Evolutionary conservation across 1,284 basidiomycete species (phyloP).

Genomic region (Thecaphora frezii): DNA sequence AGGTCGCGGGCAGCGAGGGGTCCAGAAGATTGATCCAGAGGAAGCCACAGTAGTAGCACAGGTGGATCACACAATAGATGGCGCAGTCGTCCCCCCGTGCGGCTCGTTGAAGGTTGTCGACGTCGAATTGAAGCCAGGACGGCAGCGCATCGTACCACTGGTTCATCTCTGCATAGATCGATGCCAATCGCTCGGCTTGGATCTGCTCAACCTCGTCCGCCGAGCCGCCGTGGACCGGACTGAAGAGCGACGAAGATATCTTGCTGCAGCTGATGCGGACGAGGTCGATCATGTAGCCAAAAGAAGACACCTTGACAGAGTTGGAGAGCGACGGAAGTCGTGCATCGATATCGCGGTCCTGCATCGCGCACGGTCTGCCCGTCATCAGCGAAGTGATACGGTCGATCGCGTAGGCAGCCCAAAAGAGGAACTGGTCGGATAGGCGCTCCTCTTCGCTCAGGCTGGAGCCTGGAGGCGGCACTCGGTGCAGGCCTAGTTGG

Average conservation of each 20-base stretch:
- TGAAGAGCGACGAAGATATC: background rate
- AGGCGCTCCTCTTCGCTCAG: constrained; percentile 5
- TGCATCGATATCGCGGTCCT: constrained; percentile 26
- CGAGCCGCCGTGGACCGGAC: background rate
- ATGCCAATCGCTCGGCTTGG: background rate
- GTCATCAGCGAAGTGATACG: constrained; percentile 28
- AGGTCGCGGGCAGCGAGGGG: background rate
- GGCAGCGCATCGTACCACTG: background rate
- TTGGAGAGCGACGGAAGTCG: background rate
- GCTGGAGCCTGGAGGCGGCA: constrained; percentile 3
- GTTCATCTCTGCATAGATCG: background rate
- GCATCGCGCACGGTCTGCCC: constrained; percentile 18
- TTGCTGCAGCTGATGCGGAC: background rate
- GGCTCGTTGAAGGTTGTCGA: background rate
- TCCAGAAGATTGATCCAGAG: background rate
- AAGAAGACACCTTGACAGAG: background rate
- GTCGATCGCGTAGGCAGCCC: constrained; percentile 30
- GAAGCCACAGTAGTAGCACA: background rate
- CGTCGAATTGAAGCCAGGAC: background rate
- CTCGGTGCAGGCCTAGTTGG: constrained; percentile 26
- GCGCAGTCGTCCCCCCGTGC: background rate
- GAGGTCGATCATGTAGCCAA: background rate
- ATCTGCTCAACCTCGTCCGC: background rate
- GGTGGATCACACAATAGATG: background rate
- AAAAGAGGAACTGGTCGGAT: constrained; percentile 14